These are phyloP conservation scores for Thermothelomyces thermophilus DNA, from an alignment of 2,329 filamentous ascomycete species.

Conservation along the genomic window DNA sequence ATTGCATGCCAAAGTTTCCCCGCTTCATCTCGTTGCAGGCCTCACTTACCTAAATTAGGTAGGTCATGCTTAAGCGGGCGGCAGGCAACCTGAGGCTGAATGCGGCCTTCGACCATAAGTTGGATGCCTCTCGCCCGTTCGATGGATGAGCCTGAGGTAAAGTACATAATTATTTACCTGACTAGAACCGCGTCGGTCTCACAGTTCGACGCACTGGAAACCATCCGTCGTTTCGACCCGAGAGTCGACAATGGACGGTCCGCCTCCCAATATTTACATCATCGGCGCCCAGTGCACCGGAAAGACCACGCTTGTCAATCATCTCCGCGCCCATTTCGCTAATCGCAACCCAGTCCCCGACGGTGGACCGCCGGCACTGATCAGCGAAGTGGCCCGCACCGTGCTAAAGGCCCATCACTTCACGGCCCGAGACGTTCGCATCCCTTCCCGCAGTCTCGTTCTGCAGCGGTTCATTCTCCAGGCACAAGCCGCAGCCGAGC, in stretches of 20 bases:
- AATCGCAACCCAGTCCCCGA: constrained; percentile 9
- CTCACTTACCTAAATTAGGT: constrained; percentile 1
- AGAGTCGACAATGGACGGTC: background rate
- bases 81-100: too few relatives aligned
- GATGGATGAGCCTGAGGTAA: too few relatives aligned
- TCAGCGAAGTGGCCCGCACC: constrained; percentile 34
- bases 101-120: too few relatives aligned
- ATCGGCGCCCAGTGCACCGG: constrained; percentile 40
- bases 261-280: constrained; percentile 32
- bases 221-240: too few relatives aligned
- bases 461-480: constrained; percentile 35
- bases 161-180: too few relatives aligned
- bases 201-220: too few relatives aligned
- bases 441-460: constrained; percentile 26
- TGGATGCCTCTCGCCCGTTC: too few relatives aligned
- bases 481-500: constrained; percentile 31
- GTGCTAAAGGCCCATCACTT: constrained; percentile 31
- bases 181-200: too few relatives aligned
- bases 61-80: too few relatives aligned
- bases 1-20: background rate
- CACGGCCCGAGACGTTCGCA: constrained; percentile 30
- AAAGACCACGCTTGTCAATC: constrained; percentile 38
- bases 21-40: background rate
- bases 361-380: constrained; percentile 21
- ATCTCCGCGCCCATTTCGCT: constrained; percentile 26